Conservation (phyloP, 257 asterid species). For the Cinchona pubescens region DNA sequence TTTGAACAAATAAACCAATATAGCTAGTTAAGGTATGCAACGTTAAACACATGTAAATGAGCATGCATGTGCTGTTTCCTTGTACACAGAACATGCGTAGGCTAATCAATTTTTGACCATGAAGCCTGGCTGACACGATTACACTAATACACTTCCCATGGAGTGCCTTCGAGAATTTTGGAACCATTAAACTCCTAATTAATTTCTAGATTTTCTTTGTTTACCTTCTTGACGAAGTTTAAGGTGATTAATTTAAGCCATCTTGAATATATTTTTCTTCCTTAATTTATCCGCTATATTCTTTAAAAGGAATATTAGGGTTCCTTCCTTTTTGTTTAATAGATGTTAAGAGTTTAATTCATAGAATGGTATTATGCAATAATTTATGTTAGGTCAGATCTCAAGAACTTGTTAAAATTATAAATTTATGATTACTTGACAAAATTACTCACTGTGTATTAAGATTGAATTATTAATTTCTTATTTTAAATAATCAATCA, state of each 20-base stretch:
- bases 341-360: too few relatives aligned
- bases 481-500: too few relatives aligned
- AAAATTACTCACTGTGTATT: too few relatives aligned
- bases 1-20: neutral
- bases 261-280: neutral
- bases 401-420: too few relatives aligned
- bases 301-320: neutral
- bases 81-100: neutral
- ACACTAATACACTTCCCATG: neutral
- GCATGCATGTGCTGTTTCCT: neutral
- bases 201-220: neutral
- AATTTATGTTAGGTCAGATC: too few relatives aligned
- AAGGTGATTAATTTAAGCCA: neutral
- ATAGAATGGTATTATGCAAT: neutral
- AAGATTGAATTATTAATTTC: too few relatives aligned
- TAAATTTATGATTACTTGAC: too few relatives aligned
- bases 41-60: neutral
- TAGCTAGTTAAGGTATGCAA: neutral
- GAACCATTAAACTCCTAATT: neutral
- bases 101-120: neutral
- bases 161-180: neutral
- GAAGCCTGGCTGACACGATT: neutral
- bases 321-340: neutral
- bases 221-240: neutral
- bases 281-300: neutral